These are phyloP conservation scores for Aspergillus pseudoglaucus DNA, from an alignment of 2,329 filamentous ascomycete species.

Conservation along the genomic window DNA sequence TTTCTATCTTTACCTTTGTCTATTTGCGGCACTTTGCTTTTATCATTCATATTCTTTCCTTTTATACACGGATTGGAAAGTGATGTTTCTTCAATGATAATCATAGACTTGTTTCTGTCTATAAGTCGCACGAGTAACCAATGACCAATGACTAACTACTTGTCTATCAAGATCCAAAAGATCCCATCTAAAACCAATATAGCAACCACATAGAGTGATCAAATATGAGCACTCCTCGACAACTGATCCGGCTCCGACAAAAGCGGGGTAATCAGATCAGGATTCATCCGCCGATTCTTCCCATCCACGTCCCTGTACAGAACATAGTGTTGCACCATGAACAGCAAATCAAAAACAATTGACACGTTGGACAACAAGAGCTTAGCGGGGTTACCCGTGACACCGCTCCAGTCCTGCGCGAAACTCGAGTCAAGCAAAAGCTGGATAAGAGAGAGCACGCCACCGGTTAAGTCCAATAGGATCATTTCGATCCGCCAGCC, in stretches of 20 bases:
- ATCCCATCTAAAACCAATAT: no score
- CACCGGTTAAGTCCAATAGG: slow-evolving; percentile 74
- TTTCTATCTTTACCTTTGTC: slow-evolving; percentile 1
- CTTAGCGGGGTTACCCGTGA: slow-evolving; percentile 89
- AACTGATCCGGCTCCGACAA: slow-evolving; percentile 14
- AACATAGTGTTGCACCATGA: slow-evolving; percentile 82
- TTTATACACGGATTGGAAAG: background rate
- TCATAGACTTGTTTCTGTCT: background rate
- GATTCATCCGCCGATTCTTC: slow-evolving; percentile 11
- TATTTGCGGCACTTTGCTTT: background rate
- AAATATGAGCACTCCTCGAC: slow-evolving; percentile 6
- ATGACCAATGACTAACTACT: no score
- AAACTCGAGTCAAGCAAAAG: slow-evolving; percentile 77
- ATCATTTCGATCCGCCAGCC: slow-evolving; percentile 87
- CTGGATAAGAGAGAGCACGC: slow-evolving; percentile 73
- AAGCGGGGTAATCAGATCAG: slow-evolving; percentile 23
- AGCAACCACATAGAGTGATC: background rate
- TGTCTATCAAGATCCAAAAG: no score
- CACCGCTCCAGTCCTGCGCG: slow-evolving; percentile 79
- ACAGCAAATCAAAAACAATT: slow-evolving; percentile 78
- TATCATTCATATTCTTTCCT: background rate
- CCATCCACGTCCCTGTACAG: slow-evolving; percentile 51
- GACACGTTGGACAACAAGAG: slow-evolving; percentile 78
- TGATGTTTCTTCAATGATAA: background rate
- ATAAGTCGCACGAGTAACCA: no score